Conservation (phyloP, 1,284 basidiomycete species). For the Tilletiopsis washingtonensis region DNA sequence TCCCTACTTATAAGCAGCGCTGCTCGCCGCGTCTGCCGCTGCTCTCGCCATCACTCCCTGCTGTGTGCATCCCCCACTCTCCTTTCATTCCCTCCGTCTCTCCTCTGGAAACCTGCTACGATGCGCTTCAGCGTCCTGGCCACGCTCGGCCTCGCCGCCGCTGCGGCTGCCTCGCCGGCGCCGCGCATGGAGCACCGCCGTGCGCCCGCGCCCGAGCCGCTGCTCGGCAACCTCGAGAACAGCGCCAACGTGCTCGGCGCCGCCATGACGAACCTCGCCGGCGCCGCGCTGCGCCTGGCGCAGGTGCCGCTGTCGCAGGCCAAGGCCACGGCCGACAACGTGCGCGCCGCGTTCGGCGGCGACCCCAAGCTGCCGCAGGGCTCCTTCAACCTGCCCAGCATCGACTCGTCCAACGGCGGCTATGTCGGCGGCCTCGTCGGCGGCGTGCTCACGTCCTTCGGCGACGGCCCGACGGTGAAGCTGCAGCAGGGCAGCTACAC, state of each 20-base stretch:
- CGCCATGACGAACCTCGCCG: not conserved
- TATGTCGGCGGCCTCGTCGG: not conserved
- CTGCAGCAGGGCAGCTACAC: not conserved
- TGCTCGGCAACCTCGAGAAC: not conserved
- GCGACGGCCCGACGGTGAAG: not conserved
- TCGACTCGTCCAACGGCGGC: not conserved
- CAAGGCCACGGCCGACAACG: not conserved
- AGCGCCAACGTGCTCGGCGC: not conserved
- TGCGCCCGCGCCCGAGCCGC: not conserved
- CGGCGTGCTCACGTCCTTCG: not conserved
- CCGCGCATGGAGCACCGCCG: not conserved
- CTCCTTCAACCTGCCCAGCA: not conserved
- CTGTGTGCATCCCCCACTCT: too few relatives aligned
- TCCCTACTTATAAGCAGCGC: too few relatives aligned
- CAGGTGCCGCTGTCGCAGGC: not conserved
- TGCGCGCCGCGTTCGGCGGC: not conserved
- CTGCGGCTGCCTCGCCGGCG: too few relatives aligned
- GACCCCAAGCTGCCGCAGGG: not conserved
- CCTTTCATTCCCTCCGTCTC: too few relatives aligned
- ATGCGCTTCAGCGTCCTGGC: too few relatives aligned
- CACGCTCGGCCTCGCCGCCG: too few relatives aligned
- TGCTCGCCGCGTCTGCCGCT: too few relatives aligned
- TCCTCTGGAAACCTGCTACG: too few relatives aligned
- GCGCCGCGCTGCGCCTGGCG: not conserved
- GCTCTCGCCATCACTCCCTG: too few relatives aligned